Conservation (phyloP, 2,329 filamentous ascomycete species). For the Onygena corvina region DNA sequence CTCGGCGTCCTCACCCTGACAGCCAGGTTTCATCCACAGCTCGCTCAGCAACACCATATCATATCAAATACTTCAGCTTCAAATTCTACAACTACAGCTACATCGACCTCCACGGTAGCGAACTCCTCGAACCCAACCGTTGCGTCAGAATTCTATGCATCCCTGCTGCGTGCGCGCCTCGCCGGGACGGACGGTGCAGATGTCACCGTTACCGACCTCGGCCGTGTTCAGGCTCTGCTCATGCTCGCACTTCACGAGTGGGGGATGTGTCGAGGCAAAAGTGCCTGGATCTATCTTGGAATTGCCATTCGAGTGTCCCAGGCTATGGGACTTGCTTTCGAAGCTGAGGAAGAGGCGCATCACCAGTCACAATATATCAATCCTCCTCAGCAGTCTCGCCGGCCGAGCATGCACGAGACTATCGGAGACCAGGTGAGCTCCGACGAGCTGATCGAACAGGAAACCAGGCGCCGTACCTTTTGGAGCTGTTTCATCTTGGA, state of each 20-base stretch:
- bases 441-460: conserved; percentile 42
- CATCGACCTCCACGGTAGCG: conserved; percentile 34
- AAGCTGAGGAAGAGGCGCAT: conserved; percentile 35
- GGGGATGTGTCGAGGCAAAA: conserved; percentile 43
- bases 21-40: conserved; percentile 41
- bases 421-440: conserved; percentile 23
- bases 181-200: conserved; percentile 33
- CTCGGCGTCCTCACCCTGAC: conserved; percentile 46
- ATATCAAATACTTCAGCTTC: no score
- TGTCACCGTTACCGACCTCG: conserved; percentile 35
- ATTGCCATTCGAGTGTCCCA: conserved; percentile 37
- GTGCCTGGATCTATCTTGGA: conserved; percentile 41
- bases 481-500: conserved; percentile 49
- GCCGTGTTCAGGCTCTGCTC: conserved; percentile 42
- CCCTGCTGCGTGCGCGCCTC: conserved; percentile 39
- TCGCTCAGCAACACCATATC: conserved; percentile 40
- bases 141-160: conserved; percentile 45
- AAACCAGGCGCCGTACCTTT: conserved; percentile 44
- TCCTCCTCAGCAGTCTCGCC: conserved; percentile 19
- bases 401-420: not conserved
- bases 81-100: no score
- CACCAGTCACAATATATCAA: conserved; percentile 11
- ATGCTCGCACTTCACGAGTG: conserved; percentile 49
- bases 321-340: conserved; percentile 35
- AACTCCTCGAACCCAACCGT: conserved; percentile 38